Evolutionary conservation across 345 rosid genomes (phyloP).

Genomic region (Stellera chamaejasme): DNA sequence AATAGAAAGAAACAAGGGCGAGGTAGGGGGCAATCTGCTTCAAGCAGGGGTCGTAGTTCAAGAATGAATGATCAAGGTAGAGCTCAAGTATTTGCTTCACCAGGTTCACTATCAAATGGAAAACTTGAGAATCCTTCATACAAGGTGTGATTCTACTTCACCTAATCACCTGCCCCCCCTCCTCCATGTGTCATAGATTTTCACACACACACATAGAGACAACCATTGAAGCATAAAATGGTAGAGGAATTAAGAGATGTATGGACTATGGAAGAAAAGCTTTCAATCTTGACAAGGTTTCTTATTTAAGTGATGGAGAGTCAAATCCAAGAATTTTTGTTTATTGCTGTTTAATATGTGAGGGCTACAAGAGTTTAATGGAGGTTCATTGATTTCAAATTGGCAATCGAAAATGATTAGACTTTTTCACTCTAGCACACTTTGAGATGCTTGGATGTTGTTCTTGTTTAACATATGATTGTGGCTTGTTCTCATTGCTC

Average conservation of each 20-base stretch:
- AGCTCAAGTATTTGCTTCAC: constrained; percentile 39
- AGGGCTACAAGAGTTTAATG: too few species aligned
- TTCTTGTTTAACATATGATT: too few species aligned
- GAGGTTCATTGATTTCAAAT: too few species aligned
- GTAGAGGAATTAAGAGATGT: too few species aligned
- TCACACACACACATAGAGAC: not conserved
- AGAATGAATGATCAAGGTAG: constrained; percentile 53
- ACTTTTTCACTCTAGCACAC: too few species aligned
- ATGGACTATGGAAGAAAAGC: not conserved
- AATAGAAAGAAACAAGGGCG: constrained; percentile 77
- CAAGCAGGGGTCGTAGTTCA: constrained; percentile 88
- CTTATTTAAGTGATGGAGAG: not conserved
- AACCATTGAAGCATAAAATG: too few species aligned
- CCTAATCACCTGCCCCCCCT: too few species aligned
- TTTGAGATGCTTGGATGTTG: too few species aligned
- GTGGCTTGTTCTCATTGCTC: too few species aligned
- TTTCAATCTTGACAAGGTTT: not conserved
- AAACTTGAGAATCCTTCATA: constrained; percentile 49
- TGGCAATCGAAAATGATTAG: too few species aligned
- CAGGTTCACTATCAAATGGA: constrained; percentile 46
- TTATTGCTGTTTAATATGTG: too few species aligned
- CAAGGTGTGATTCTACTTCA: constrained; percentile 36
- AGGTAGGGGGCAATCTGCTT: constrained; percentile 58
- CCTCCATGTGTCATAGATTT: not conserved
- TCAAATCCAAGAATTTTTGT: not conserved